A percentile compares a stretch with the other conserved stretches of the same genome.
phyloP scores from a whole-genome alignment of 108 stramenopile species.

The Parmales sp. region DNA sequence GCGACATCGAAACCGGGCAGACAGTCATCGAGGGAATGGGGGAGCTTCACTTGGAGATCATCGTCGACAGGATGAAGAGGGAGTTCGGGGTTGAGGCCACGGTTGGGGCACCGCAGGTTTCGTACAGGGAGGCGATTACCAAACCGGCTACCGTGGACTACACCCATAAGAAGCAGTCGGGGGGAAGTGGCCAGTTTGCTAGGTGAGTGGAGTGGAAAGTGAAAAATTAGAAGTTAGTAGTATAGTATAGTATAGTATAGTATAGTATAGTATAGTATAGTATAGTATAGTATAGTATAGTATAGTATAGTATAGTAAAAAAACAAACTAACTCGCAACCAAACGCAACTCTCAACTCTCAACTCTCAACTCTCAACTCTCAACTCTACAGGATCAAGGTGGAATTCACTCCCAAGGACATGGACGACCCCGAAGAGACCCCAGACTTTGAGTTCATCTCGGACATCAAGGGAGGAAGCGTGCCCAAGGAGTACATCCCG shows the following conservation, averaged over 20 bases:
- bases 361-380: no score
- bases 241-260: no score
- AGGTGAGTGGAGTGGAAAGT: no score
- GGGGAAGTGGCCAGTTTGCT: constrained; percentile 94
- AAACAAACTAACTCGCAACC: no score
- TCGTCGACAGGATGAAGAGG: constrained; percentile 97
- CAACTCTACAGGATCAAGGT: constrained; percentile 90
- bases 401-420: constrained; percentile 75
- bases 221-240: no score
- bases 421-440: constrained; percentile 28
- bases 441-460: constrained; percentile 89
- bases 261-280: no score
- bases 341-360: no score
- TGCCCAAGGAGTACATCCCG: constrained; percentile 97
- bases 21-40: constrained; percentile 99
- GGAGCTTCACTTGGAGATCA: constrained; percentile 98
- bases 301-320: no score
- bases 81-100: constrained; percentile 93
- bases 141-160: constrained; percentile 82
- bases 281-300: no score
- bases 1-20: constrained; percentile 95
- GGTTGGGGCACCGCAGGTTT: constrained; percentile 78
- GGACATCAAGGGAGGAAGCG: constrained; percentile 91
- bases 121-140: constrained; percentile 97
- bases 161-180: constrained; percentile 98